Percentiles rank a stretch among this genome's conserved stretches.
Evolutionary conservation across 495 filamentous ascomycete genomes (phyloP).

Genomic region (Penicillium goetzii): DNA sequence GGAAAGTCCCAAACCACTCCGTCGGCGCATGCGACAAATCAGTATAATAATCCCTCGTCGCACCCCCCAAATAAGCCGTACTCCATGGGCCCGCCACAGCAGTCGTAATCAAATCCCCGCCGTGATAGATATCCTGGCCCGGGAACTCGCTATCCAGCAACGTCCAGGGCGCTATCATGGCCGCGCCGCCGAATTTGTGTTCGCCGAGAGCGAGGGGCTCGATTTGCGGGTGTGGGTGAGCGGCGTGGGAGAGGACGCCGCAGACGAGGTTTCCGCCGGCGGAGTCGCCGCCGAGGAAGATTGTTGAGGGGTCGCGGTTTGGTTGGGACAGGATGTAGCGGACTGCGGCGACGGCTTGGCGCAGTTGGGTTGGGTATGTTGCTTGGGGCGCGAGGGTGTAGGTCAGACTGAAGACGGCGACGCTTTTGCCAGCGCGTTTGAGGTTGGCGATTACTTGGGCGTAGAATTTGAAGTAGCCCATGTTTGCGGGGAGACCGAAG

Average conservation of each 20-base stretch:
- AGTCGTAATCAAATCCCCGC: constrained; percentile 55
- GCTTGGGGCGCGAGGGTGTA: constrained; percentile 63
- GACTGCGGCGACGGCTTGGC: constrained; percentile 57
- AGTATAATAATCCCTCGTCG: constrained; percentile 57
- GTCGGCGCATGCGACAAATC: constrained; percentile 53
- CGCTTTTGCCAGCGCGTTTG: constrained; percentile 40
- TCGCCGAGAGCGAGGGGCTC: constrained; percentile 27
- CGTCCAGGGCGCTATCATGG: constrained; percentile 64
- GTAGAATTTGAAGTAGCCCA: constrained; percentile 58
- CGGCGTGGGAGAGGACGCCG: constrained; percentile 61
- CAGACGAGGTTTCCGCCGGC: constrained; percentile 65
- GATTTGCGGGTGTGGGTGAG: constrained; percentile 62
- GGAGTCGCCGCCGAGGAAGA: constrained; percentile 66
- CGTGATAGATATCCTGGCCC: constrained; percentile 47
- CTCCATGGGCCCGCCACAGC: constrained; percentile 50
- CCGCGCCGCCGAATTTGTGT: constrained; percentile 46
- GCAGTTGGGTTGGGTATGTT: constrained; percentile 63
- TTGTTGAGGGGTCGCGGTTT: constrained; percentile 43
- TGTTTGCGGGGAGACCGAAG: constrained; percentile 54
- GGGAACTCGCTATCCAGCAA: constrained; percentile 48
- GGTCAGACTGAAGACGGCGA: constrained; percentile 56
- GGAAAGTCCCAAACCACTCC: constrained; percentile 56
- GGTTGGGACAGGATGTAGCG: constrained; percentile 53
- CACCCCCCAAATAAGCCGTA: constrained; percentile 49
- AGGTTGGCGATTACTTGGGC: constrained; percentile 44